Conservation (phyloP, 768 basidiomycete genomes). For the Leccinellum luteum region DNA sequence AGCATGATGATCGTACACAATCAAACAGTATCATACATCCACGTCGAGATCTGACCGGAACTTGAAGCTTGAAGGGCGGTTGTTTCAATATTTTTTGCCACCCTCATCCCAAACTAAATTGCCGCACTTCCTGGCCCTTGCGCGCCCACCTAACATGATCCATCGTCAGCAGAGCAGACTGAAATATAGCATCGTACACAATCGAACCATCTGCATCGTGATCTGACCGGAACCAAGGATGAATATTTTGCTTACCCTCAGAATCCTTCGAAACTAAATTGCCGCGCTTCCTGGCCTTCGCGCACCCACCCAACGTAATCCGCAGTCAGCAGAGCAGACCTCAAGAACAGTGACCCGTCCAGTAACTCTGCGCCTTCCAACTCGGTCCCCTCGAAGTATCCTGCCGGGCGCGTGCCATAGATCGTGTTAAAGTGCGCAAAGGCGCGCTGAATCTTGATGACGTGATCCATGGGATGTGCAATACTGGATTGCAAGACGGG, state of each 20-base stretch:
- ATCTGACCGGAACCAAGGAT: not conserved
- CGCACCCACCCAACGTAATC: slow-evolving; percentile 39
- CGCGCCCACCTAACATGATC: slow-evolving; percentile 39
- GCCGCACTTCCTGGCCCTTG: slow-evolving; percentile 30
- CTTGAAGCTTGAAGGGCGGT: no score
- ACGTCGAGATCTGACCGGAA: not conserved
- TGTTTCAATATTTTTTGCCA: not conserved
- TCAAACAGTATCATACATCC: not conserved
- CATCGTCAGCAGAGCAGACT: slow-evolving; percentile 29
- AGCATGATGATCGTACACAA: no score
- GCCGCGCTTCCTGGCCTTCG: slow-evolving; percentile 30
- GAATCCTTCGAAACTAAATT: slow-evolving; percentile 28
- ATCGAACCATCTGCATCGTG: not conserved
- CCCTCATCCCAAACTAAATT: slow-evolving; percentile 24
- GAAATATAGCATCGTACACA: no score
- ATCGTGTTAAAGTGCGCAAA: slow-evolving; percentile 34
- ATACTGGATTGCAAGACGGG: slow-evolving; percentile 38
- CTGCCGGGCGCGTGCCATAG: slow-evolving; percentile 26
- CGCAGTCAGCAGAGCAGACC: slow-evolving; percentile 29
- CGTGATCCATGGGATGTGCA: slow-evolving; percentile 34
- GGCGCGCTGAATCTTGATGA: slow-evolving; percentile 33
- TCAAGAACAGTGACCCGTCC: slow-evolving; percentile 37
- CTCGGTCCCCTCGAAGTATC: slow-evolving; percentile 30
- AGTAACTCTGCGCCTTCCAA: slow-evolving; percentile 31
- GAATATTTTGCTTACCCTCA: not conserved